Evolutionary conservation across 371 early-diverging fungal genomes (phyloP), one percentile per base, ranked within the genome.

Genomic region (Thermomucor indicae-seudaticae): DNA sequence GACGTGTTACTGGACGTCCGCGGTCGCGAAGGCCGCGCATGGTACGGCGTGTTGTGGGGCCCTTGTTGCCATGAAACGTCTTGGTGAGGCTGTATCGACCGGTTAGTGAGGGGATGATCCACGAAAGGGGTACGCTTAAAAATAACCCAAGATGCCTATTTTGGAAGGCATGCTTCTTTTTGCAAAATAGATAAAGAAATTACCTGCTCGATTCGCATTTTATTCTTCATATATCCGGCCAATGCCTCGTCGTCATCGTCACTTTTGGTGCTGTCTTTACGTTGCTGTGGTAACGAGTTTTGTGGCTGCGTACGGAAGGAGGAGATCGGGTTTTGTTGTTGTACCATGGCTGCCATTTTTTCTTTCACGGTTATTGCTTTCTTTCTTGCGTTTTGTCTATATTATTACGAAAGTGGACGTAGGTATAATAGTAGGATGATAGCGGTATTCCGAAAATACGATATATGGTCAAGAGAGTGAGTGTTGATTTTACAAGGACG

Each of bases 181-280:
- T 37, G 30, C 11, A 54, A 41, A 14, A 37, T 30, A 24, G 6
- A 44, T 32, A 25, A 22, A 25, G 30, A 31, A 53, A 54, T 52
- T 55, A 47, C 58, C 55, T 58, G 55, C 28, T 63, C 63, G 32
- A 52, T 47, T 30, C 63, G 51, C 51, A 53, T 49, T 43, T 58
- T 63, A 30, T 38, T 53, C 19, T 53, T 49, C 14, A 62, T 35
- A 28, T 53, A 62, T 40, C 38, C 49, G n/a, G 63, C 57, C 34
- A 62, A 29, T 4, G 61, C 55, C 22, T 49, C 58, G 37, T 53
- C 58, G 30, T 58, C 63, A 45, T 49, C 57, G 25, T 48, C 44
- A 27, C 57, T 34, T 8, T 48, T 51, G 34, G 25, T 19, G 35
- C 20, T 32, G 47, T 17, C 19, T 19, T 35, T 34, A 10, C 34